phyloP scores from a whole-genome alignment of 371 early-diverging fungal genomes.

The Mucor saturninus region DNA sequence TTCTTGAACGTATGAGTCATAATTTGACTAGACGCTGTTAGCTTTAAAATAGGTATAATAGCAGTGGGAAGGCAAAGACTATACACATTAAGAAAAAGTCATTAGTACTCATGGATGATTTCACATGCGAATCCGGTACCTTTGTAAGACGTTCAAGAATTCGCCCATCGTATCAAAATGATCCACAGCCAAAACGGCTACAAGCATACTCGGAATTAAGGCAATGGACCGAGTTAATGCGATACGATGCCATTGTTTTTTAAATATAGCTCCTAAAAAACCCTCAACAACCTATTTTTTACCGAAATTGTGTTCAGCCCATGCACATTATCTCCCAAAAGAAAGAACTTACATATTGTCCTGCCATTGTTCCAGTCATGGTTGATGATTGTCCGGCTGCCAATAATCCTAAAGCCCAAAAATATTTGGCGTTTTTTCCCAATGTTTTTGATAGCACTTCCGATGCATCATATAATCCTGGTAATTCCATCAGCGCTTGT shows the following conservation, averaged over 20 bases:
- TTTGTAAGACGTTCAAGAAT: slow-evolving; percentile 73
- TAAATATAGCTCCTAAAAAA: slow-evolving; percentile 64
- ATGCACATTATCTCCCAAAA: too few species aligned
- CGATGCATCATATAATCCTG: slow-evolving; percentile 69
- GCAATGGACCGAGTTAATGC: slow-evolving; percentile 70
- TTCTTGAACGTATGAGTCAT: slow-evolving; percentile 57
- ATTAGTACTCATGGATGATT: background rate
- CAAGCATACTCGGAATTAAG: slow-evolving; percentile 71
- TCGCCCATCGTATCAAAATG: slow-evolving; percentile 73
- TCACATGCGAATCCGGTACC: slow-evolving; percentile 25
- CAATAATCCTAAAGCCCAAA: slow-evolving; percentile 73
- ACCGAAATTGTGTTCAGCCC: too few species aligned
- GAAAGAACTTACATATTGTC: slow-evolving; percentile 67
- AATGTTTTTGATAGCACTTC: slow-evolving; percentile 59
- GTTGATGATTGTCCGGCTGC: slow-evolving; percentile 79
- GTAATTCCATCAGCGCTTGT: slow-evolving; percentile 31
- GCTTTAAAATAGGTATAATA: slow-evolving; percentile 71
- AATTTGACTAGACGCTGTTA: slow-evolving; percentile 55
- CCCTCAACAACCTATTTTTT: slow-evolving; percentile 59
- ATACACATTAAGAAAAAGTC: background rate
- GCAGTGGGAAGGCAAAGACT: slow-evolving; percentile 75
- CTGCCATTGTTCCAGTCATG: slow-evolving; percentile 78
- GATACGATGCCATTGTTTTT: slow-evolving; percentile 73
- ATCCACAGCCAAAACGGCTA: slow-evolving; percentile 65
- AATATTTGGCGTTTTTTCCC: slow-evolving; percentile 61